A percentile compares a stretch with the other conserved stretches of the same genome.
These are phyloP conservation scores for Botrytis hyacinthi DNA, from an alignment of 2,329 filamentous ascomycete genomes.

Conservation along the genomic window DNA sequence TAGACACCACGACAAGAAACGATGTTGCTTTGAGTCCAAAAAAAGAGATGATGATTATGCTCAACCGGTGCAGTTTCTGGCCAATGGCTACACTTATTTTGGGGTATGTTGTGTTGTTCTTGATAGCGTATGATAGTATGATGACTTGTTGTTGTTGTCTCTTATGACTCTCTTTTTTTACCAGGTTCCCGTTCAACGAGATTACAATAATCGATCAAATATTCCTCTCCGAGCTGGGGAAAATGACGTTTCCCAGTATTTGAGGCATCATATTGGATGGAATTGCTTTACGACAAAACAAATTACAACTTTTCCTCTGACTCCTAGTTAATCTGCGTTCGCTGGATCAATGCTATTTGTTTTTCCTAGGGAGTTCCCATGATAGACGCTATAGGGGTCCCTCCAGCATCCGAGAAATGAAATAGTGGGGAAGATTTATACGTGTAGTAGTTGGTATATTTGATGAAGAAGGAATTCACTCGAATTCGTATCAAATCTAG, in stretches of 20 bases:
- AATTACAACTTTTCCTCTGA: fast-evolving
- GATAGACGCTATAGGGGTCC: fast-evolving
- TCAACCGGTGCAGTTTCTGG: neutral
- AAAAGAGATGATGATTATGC: neutral
- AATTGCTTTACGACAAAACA: neutral
- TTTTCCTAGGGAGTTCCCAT: fast-evolving
- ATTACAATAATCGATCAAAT: fast-evolving
- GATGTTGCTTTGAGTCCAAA: fast-evolving
- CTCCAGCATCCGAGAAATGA: neutral
- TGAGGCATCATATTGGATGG: fast-evolving
- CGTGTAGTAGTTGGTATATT: neutral
- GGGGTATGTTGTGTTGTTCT: fast-evolving
- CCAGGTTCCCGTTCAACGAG: fast-evolving
- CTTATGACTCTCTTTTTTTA: too few relatives aligned
- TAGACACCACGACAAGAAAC: too few relatives aligned
- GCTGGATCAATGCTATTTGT: neutral
- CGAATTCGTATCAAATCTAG: neutral
- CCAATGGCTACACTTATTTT: fast-evolving
- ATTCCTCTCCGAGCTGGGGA: neutral
- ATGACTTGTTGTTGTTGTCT: neutral
- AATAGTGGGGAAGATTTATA: neutral
- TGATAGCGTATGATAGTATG: neutral
- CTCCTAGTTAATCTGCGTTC: neutral
- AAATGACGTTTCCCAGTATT: fast-evolving
- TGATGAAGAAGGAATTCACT: neutral